phyloP scores from a whole-genome alignment of 495 filamentous ascomycete species.

The Talaromyces borbonicus region DNA sequence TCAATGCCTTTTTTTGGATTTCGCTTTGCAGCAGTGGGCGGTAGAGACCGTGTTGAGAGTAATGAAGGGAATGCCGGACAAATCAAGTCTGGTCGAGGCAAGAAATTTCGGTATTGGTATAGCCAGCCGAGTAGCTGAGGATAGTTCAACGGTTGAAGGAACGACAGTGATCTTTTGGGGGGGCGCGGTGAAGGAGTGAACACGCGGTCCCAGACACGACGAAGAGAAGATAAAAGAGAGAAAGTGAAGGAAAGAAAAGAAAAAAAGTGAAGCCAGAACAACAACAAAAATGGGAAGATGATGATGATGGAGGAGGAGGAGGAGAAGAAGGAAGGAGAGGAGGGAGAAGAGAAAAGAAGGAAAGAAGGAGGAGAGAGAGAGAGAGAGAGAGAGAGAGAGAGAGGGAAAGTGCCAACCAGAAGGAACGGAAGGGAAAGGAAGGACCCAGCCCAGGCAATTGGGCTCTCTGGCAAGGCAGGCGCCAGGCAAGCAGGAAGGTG shows the following conservation, averaged over 20 bases:
- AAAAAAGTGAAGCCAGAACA: background rate
- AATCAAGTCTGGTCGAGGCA: background rate
- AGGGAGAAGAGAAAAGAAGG: background rate
- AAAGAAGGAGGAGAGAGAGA: background rate
- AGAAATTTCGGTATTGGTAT: constrained; percentile 1
- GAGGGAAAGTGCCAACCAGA: background rate
- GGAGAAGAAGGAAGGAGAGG: background rate
- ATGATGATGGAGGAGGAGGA: background rate
- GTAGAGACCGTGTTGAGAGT: background rate
- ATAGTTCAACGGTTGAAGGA: background rate
- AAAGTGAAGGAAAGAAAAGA: constrained; percentile 3
- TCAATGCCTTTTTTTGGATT: constrained; percentile 2
- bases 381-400: constrained; percentile 4
- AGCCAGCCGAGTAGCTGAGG: background rate
- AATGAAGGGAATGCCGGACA: background rate
- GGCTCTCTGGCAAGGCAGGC: background rate
- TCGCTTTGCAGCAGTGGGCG: background rate
- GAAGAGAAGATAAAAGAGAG: constrained; percentile 2
- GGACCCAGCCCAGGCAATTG: background rate
- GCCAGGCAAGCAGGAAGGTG: no score
- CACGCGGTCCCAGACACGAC: constrained; percentile 5
- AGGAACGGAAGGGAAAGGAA: background rate
- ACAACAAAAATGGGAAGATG: background rate
- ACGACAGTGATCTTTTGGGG: background rate
- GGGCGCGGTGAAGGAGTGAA: constrained; percentile 11